phyloP scores from a whole-genome alignment of 1,139 yeast species.

The Suhomyces anneliseae region DNA sequence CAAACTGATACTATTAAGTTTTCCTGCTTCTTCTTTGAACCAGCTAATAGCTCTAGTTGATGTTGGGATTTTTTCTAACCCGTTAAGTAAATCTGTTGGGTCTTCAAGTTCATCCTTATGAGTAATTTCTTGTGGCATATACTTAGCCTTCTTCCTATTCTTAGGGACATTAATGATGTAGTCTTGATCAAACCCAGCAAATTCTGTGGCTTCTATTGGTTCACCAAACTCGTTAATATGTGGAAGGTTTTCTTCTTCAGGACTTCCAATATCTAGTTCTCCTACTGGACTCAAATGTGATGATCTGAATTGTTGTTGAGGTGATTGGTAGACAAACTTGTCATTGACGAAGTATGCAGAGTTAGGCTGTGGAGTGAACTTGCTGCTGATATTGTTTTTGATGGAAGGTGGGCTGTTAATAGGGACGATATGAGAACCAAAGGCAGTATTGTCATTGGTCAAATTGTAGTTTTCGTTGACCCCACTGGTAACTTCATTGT shows the following conservation, averaged over 20 bases:
- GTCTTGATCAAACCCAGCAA: constrained; percentile 30
- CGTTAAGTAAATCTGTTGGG: constrained; percentile 14
- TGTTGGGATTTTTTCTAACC: constrained; percentile 36
- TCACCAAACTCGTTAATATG: constrained; percentile 27
- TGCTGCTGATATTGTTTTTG: no score
- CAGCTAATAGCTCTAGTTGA: constrained; percentile 15
- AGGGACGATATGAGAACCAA: neutral
- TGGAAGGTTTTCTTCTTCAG: constrained; percentile 20
- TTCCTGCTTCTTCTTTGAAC: constrained; percentile 8
- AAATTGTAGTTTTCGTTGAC: no score
- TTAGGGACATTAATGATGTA: constrained; percentile 8
- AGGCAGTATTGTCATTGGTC: no score
- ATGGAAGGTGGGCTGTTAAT: neutral
- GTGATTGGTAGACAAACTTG: neutral
- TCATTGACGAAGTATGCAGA: neutral
- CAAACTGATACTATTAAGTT: constrained; percentile 26
- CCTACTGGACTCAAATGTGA: constrained; percentile 16
- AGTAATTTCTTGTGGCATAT: neutral
- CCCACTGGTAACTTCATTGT: no score
- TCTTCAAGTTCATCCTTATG: neutral
- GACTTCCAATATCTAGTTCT: constrained; percentile 11
- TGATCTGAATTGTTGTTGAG: neutral
- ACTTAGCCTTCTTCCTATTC: constrained; percentile 8
- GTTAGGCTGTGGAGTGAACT: neutral
- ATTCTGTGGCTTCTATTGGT: constrained; percentile 20